Evolutionary conservation across 148 eudicot species (phyloP).

Genomic region (Dysphania ambrosioides): DNA sequence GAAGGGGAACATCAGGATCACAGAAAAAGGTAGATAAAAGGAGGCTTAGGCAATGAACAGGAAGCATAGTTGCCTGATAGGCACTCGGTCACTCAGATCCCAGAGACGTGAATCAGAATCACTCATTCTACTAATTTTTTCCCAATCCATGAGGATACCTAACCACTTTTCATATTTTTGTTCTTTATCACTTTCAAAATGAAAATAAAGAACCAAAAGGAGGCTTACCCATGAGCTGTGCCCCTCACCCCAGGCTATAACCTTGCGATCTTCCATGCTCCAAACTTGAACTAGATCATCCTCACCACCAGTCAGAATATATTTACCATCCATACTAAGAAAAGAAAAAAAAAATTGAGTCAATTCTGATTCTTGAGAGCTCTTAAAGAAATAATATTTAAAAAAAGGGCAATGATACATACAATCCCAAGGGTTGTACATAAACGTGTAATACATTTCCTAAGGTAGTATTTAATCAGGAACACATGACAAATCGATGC

Average conservation of each 20-base stretch:
- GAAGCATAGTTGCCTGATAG: not conserved
- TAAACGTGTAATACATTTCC: too few relatives aligned
- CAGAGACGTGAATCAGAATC: not conserved
- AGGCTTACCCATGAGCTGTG: slow-evolving; percentile 86
- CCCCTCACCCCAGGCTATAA: slow-evolving; percentile 93
- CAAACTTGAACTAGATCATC: slow-evolving; percentile 92
- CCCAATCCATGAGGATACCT: not conserved
- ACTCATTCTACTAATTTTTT: not conserved
- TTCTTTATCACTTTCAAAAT: not conserved
- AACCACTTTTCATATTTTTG: not conserved
- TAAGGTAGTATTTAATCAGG: too few relatives aligned
- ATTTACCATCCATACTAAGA: slow-evolving; percentile 69
- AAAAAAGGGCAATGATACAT: too few relatives aligned
- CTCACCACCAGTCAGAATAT: slow-evolving; percentile 83
- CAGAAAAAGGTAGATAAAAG: not conserved
- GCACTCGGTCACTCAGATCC: not conserved
- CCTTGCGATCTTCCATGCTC: slow-evolving; percentile 85
- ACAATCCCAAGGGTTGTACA: too few relatives aligned
- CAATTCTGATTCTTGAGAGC: not conserved
- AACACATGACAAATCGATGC: too few relatives aligned
- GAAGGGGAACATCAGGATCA: not conserved
- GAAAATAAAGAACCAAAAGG: not conserved
- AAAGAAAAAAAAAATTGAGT: slow-evolving; percentile 17
- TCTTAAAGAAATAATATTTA: not conserved
- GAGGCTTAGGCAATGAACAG: not conserved